These are phyloP conservation scores for Vitis vinifera DNA, from an alignment of 164 flowering plant genomes.

Conservation along the genomic window DNA sequence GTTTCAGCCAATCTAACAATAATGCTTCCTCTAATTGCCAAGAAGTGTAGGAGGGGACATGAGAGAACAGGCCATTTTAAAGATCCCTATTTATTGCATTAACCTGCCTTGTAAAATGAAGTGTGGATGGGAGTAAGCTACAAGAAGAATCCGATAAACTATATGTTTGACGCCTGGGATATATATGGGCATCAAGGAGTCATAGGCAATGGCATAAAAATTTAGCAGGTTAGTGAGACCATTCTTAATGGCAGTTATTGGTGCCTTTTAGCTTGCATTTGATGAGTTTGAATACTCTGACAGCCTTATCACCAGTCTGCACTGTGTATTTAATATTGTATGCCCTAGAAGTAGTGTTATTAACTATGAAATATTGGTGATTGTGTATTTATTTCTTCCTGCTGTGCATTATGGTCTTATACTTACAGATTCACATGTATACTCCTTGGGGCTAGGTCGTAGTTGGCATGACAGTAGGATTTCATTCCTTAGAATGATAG, in stretches of 20 bases:
- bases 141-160: neutral
- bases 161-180: neutral
- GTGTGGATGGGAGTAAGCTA: neutral
- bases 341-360: neutral
- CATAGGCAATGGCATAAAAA: neutral
- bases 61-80: too few relatives aligned
- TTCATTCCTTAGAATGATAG: neutral
- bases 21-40: too few relatives aligned
- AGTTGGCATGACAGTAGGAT: constrained; percentile 1
- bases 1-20: too few relatives aligned
- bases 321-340: constrained; percentile 1
- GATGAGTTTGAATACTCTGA: neutral
- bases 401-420: constrained; percentile 1
- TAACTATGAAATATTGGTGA: neutral
- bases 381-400: neutral
- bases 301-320: neutral
- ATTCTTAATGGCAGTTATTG: neutral
- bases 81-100: too few relatives aligned
- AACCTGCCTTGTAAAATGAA: neutral
- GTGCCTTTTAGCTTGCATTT: neutral
- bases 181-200: neutral
- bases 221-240: neutral
- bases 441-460: neutral
- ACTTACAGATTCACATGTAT: neutral
- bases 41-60: too few relatives aligned